Evolutionary conservation across 805 yeast genomes (phyloP), one percentile per base, ranked within the genome.

Genomic region (Candida pseudoglaebosa): DNA sequence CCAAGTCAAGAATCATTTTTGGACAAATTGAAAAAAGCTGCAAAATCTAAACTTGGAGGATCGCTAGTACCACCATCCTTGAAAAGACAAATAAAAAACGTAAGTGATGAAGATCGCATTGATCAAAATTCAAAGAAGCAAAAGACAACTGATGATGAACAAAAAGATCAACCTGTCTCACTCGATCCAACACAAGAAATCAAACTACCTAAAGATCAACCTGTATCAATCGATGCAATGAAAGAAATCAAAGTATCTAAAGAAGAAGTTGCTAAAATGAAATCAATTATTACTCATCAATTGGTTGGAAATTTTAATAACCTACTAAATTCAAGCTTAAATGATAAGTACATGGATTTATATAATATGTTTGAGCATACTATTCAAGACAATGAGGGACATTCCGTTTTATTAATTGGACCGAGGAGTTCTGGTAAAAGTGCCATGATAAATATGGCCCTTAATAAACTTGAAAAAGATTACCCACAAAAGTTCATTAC

Each of bases 401-500:
- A 86, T 53, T 91, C 97, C 2, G 77, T 81, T 9, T 62, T 91
- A 5, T 42, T 91, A 1, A 70, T 89, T 32, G 98, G 98, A 0
- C 87, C 96, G 0, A 64, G 89, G 31, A 79, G 83, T 2, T 67
- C 80, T 4, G 97, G 95, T 0, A 91, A 91, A 54, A 70, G 90
- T 0, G 61, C 76, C 2, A 58, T 85, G 3, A 63, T 91, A 2
- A 70, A 82, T 21, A 61, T 70, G 4, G 88, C 83, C 1, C 40
- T 93, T 13, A 43, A 53, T 0, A 62, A 67, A 10, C 57, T 88
- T 20, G 46, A 59, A 3, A 26, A 45, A 12, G 57, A 62, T 22
- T 73, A 71, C 49, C 37, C 45, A 2, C 67, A 77, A 24, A 76
- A 78, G 36, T 87, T 79, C 52, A 67, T 90, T 13, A 67, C 75